phyloP scores from a whole-genome alignment of 2,329 filamentous ascomycete species.

The Amauroascus verrucosus region DNA sequence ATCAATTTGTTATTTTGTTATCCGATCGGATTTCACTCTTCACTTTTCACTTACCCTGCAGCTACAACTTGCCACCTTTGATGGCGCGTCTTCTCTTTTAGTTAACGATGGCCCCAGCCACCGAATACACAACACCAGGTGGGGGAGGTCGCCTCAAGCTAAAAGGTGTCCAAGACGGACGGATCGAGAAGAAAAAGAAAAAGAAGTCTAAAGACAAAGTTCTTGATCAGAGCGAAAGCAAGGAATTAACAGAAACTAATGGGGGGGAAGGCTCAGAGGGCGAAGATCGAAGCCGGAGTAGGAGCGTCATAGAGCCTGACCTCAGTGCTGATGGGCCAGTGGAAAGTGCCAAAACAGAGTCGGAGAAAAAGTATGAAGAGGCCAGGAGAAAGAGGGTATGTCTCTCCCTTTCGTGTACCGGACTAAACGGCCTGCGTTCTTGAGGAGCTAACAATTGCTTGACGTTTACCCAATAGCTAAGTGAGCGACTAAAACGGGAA shows the following conservation, averaged over 20 bases:
- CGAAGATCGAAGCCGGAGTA: slow-evolving; percentile 9
- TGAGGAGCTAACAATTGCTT: slow-evolving; percentile 13
- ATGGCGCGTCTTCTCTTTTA: background rate
- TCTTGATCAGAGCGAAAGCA: background rate
- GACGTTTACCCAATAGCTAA: slow-evolving; percentile 46
- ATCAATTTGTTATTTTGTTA: too few species aligned
- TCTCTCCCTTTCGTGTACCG: slow-evolving; percentile 17
- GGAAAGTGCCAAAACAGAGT: slow-evolving; percentile 61
- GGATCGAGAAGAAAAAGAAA: slow-evolving; percentile 20
- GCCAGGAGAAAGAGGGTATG: slow-evolving; percentile 66
- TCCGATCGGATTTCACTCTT: too few species aligned
- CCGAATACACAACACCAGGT: slow-evolving; percentile 25
- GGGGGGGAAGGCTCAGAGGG: background rate
- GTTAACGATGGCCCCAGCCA: slow-evolving; percentile 11
- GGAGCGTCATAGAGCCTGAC: slow-evolving; percentile 18
- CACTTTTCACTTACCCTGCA: too few species aligned
- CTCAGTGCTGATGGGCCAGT: slow-evolving; percentile 24
- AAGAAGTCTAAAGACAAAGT: slow-evolving; percentile 20
- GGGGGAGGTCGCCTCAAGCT: slow-evolving; percentile 66
- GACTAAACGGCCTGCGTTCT: background rate
- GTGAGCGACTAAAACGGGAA: slow-evolving; percentile 71
- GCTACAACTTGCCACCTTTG: background rate
- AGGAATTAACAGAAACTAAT: background rate
- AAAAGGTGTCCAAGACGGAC: slow-evolving; percentile 57
- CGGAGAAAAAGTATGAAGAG: slow-evolving; percentile 73